phyloP scores from a whole-genome alignment of 805 yeast species.

The Candida krabiensis region DNA sequence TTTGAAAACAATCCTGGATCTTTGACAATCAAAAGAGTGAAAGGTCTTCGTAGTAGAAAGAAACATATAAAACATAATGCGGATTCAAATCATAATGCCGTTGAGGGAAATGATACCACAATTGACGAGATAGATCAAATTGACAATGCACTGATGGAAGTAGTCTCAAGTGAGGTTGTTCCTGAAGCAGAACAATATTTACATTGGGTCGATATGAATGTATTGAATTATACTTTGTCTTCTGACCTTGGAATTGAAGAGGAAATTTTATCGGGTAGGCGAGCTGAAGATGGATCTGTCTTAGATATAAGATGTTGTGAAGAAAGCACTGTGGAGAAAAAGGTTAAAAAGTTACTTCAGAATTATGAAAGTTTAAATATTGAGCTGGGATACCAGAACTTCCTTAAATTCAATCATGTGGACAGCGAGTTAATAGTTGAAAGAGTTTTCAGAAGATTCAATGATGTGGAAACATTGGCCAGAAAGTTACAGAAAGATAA shows the following conservation, averaged over 20 bases:
- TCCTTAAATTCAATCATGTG: constrained; percentile 23
- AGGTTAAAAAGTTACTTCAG: constrained; percentile 14
- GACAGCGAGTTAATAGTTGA: constrained; percentile 29
- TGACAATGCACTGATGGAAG: constrained; percentile 38
- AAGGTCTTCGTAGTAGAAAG: constrained; percentile 62
- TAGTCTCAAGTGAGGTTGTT: constrained; percentile 37
- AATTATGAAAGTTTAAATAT: constrained; percentile 18
- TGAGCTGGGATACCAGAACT: constrained; percentile 38
- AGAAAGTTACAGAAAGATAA: constrained; percentile 78
- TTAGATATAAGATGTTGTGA: constrained; percentile 16
- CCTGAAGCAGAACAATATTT: constrained; percentile 38
- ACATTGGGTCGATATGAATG: constrained; percentile 48
- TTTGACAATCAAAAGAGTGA: constrained; percentile 67
- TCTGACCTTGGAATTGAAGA: constrained; percentile 28
- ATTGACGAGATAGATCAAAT: constrained; percentile 24
- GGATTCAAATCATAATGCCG: constrained; percentile 14
- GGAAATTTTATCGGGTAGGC: constrained; percentile 9
- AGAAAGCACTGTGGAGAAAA: constrained; percentile 25
- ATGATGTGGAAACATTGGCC: constrained; percentile 88
- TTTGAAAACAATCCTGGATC: constrained; percentile 32
- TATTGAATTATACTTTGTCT: constrained; percentile 26
- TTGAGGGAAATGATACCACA: constrained; percentile 27
- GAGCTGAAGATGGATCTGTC: constrained; percentile 10
- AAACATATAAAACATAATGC: constrained; percentile 26
- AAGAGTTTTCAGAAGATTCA: constrained; percentile 67